phyloP scores from a whole-genome alignment of 345 rosid genomes.

The Boechera stricta region DNA sequence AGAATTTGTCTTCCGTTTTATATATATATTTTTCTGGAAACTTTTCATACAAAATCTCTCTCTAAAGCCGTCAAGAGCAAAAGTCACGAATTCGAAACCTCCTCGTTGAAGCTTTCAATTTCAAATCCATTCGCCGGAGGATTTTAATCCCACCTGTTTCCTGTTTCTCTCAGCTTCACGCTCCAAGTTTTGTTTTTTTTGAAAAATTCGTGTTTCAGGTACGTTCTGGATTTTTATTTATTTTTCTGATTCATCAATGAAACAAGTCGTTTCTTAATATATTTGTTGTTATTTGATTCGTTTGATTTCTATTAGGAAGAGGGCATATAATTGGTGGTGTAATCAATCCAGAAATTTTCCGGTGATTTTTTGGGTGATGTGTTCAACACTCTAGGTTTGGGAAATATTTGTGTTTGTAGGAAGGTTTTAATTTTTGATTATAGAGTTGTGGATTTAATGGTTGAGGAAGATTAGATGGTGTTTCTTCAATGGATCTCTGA shows the following conservation, averaged over 20 bases:
- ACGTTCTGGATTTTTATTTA: neutral
- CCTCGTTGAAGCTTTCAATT: slow-evolving; percentile 10
- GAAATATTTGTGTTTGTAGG: neutral
- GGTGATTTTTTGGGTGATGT: slow-evolving; percentile 38
- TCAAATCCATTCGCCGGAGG: slow-evolving; percentile 14
- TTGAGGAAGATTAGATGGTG: slow-evolving; percentile 21
- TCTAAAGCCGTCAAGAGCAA: neutral
- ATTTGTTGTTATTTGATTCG: neutral
- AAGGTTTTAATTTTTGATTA: neutral
- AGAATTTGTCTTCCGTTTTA: neutral
- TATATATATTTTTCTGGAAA: neutral
- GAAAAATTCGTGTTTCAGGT: slow-evolving; percentile 32
- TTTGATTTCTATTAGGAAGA: slow-evolving; percentile 30
- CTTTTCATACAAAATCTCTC: neutral
- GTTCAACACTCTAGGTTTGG: slow-evolving; percentile 48
- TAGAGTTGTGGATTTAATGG: neutral
- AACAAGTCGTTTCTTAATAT: slow-evolving; percentile 11
- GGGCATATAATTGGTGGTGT: slow-evolving; percentile 47
- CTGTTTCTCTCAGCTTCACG: slow-evolving; percentile 7
- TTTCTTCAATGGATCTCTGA: slow-evolving; percentile 5
- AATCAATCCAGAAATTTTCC: slow-evolving; percentile 47
- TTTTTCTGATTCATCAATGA: neutral
- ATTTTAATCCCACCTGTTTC: neutral
- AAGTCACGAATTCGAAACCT: neutral
- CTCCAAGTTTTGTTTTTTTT: neutral